Evolutionary conservation across 352 stramenopile genomes (phyloP).

Genomic region (Plasmopara halstedii): DNA sequence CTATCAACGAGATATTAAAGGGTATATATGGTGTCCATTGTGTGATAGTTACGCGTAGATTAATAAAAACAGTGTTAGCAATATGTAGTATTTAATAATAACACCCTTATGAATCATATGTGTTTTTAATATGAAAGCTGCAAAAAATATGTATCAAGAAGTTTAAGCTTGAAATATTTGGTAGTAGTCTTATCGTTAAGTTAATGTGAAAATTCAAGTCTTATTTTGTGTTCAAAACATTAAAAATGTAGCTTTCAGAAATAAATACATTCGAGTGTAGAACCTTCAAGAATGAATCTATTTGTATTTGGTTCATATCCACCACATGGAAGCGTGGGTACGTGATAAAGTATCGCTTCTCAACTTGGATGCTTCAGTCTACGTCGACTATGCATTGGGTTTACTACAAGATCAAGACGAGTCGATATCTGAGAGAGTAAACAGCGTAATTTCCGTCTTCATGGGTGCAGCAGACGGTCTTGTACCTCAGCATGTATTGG

Average conservation of each 20-base stretch:
- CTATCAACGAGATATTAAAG: not conserved
- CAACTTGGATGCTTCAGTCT: slow-evolving; percentile 60
- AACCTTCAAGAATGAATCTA: not conserved
- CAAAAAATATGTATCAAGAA: too few species aligned
- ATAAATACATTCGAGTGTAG: too few species aligned
- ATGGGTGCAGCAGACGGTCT: slow-evolving; percentile 45
- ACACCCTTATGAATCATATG: too few species aligned
- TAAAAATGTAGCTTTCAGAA: not conserved
- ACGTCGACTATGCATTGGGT: slow-evolving; percentile 65
- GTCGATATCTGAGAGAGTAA: slow-evolving; percentile 57
- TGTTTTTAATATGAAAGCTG: too few species aligned
- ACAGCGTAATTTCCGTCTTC: slow-evolving; percentile 60
- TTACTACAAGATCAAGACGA: slow-evolving; percentile 69
- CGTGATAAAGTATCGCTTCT: slow-evolving; percentile 45
- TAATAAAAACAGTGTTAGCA: too few species aligned
- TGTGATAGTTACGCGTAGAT: too few species aligned
- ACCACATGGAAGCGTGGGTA: slow-evolving; percentile 54
- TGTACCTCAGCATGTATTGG: slow-evolving; percentile 31
- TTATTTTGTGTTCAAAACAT: too few species aligned
- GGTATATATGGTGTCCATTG: not conserved
- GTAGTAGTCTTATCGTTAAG: too few species aligned
- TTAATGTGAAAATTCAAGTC: too few species aligned
- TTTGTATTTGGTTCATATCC: not conserved
- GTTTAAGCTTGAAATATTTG: too few species aligned
- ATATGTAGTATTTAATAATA: too few species aligned